A percentile compares a stretch with the other conserved stretches of the same genome.
Evolutionary conservation across 225 moss, liverwort and hornwort genomes (phyloP).

Genomic region (Marchantia polymorpha): DNA sequence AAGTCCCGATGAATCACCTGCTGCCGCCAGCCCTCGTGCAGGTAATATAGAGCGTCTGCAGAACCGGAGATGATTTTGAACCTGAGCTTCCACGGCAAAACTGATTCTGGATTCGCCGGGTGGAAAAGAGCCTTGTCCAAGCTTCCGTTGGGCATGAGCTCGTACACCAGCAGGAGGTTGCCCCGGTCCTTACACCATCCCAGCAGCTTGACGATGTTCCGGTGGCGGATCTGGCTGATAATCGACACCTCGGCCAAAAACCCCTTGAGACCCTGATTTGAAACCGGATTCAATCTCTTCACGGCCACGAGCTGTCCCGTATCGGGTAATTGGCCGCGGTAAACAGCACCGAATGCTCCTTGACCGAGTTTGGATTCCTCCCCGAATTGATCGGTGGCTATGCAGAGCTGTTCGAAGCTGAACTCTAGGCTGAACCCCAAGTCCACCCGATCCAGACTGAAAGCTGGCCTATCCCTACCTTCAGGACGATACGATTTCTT

Average conservation of each 20-base stretch:
- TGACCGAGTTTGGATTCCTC: slow-evolving; percentile 39
- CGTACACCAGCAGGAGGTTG: slow-evolving; percentile 23
- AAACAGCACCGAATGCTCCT: slow-evolving; percentile 55
- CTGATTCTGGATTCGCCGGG: background rate
- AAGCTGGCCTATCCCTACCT: background rate
- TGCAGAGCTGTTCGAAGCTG: slow-evolving; percentile 52
- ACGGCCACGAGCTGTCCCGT: slow-evolving; percentile 37
- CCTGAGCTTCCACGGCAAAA: slow-evolving; percentile 11
- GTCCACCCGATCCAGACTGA: slow-evolving; percentile 1
- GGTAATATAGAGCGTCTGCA: slow-evolving; percentile 29
- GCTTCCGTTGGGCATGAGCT: slow-evolving; percentile 26
- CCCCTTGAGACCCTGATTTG: slow-evolving; percentile 34
- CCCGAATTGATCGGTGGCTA: slow-evolving; percentile 49
- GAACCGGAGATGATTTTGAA: slow-evolving; percentile 18
- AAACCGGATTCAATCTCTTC: slow-evolving; percentile 44
- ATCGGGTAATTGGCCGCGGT: slow-evolving; percentile 39
- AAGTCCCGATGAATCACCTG: slow-evolving; percentile 53
- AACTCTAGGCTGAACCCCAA: background rate
- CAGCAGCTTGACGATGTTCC: slow-evolving; percentile 29
- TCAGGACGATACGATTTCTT: background rate
- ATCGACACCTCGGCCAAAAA: slow-evolving; percentile 27
- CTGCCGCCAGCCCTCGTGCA: slow-evolving; percentile 49
- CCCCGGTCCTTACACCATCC: slow-evolving; percentile 30
- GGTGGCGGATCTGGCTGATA: slow-evolving; percentile 31
- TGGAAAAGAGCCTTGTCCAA: slow-evolving; percentile 28